phyloP scores from a whole-genome alignment of 441 rosid genomes.

The Raphanus hybrid region DNA sequence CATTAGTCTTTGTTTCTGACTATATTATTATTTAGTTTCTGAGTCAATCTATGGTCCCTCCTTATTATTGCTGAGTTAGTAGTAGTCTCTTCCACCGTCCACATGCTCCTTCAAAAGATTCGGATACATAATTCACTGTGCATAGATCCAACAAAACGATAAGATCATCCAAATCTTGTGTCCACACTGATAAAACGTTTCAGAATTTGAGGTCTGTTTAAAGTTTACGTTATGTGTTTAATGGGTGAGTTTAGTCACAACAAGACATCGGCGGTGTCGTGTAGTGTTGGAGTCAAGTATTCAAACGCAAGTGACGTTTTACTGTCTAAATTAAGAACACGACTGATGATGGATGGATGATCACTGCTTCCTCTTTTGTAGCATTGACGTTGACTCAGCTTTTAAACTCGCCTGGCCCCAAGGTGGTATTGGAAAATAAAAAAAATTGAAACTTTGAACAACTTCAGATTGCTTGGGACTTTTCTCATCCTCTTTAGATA shows the following conservation, averaged over 20 bases:
- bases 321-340: slow-evolving; percentile 24
- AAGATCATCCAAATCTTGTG: slow-evolving; percentile 22
- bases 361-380: slow-evolving; percentile 41
- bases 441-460: too few relatives aligned
- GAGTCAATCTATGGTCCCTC: slow-evolving; percentile 45
- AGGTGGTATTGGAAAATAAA: not conserved
- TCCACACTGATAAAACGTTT: not conserved
- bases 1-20: slow-evolving; percentile 34
- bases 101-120: not conserved
- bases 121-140: not conserved
- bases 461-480: too few relatives aligned
- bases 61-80: slow-evolving; percentile 10
- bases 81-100: slow-evolving; percentile 39
- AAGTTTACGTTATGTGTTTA: slow-evolving; percentile 22
- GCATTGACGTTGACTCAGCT: slow-evolving; percentile 46
- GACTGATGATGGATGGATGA: slow-evolving; percentile 15
- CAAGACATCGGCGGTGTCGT: slow-evolving; percentile 20
- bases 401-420: slow-evolving; percentile 21
- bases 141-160: slow-evolving; percentile 25
- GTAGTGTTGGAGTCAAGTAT: slow-evolving; percentile 26
- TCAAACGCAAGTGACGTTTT: slow-evolving; percentile 35
- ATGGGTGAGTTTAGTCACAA: slow-evolving; percentile 15
- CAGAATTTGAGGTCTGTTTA: slow-evolving; percentile 3
- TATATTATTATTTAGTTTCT: slow-evolving; percentile 6
- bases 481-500: too few relatives aligned